Base-by-base conservation (phyloP, 2,329 filamentous ascomycete genomes). In the Myriosclerotinia scirpicola region DNA sequence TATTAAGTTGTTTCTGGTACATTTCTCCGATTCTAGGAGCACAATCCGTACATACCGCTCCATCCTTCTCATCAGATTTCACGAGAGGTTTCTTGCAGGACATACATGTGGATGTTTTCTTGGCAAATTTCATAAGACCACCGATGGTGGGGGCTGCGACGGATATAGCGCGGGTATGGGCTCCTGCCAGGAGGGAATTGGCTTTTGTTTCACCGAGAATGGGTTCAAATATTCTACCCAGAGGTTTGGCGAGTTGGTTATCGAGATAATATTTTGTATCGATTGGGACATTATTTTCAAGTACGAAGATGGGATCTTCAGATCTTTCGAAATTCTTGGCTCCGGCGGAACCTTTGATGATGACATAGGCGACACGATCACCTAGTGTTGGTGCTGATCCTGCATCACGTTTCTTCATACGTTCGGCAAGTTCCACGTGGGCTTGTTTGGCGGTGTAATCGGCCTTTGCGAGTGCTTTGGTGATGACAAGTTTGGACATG, bases 401-500 rank as follows among this genome's bases (percentile, higher is more conserved):
- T 44, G 52, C 56, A 46, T 68, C 65, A 38, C 56, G 56, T 54
- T 69, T 62, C 54, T 72, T 91, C 95, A 99, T 99, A 54, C 95
- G 91, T 75, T 95, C 89, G 0, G 93, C 95, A 55, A 99, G 88
- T 79, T 97, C 94, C 59, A 96, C 92, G 78, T 99, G 95, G 2
- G 95, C 94, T 81, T 98, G 94, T 79, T 97, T 98, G 62, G 88
- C 90, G 14, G 89, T 87, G 78, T 99, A 99, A 76, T 92, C 90
- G 53, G 87, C 86, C 78, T 99, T 99, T 17, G 94, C 90, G 30
- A 99, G 84, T 0, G 95, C 95, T 80, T 99, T 99, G 38, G 95
- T 99, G 75, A 99, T 99, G 77, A 99, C 96, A 22, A 99, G 88
- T 78, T 99, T 98, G 48, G 94, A 97, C 91, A 99, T 96, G 80